Percentiles rank a stretch among this genome's conserved stretches.
Conservation (phyloP, 257 asterid genomes). For the Hygrophila difformis region DNA sequence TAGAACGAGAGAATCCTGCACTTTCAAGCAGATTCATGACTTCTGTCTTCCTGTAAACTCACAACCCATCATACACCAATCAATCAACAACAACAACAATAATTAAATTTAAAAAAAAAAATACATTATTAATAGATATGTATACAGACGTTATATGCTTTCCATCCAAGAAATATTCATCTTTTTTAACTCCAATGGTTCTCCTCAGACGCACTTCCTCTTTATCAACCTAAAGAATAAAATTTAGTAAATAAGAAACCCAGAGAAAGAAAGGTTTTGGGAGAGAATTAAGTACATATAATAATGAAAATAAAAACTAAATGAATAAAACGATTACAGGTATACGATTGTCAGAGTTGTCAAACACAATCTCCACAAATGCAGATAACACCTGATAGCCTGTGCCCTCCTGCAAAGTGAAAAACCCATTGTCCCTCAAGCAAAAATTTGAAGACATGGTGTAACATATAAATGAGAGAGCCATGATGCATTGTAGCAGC, state of each 20-base stretch:
- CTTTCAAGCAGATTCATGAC: constrained; percentile 98
- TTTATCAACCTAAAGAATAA: constrained; percentile 68
- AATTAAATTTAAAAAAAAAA: constrained; percentile 6
- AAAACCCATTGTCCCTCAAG: constrained; percentile 14
- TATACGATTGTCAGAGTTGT: constrained; percentile 90
- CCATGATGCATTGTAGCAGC: constrained; percentile 12
- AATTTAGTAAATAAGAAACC: background rate
- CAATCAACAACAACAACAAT: constrained; percentile 8
- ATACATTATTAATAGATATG: constrained; percentile 1
- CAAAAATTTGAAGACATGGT: constrained; percentile 6
- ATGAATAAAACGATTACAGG: constrained; percentile 43
- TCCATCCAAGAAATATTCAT: constrained; percentile 95
- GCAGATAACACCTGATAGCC: constrained; percentile 93
- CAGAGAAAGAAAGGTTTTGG: constrained; percentile 1
- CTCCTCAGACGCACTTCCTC: constrained; percentile 97
- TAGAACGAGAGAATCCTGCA: constrained; percentile 99
- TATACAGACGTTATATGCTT: constrained; percentile 89
- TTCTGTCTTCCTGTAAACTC: constrained; percentile 78
- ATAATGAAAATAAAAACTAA: background rate
- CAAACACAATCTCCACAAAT: constrained; percentile 96
- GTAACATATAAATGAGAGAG: constrained; percentile 2
- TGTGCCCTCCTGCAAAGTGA: constrained; percentile 75
- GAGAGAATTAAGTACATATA: background rate
- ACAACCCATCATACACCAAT: constrained; percentile 14
- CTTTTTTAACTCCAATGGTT: constrained; percentile 92